phyloP scores from a whole-genome alignment of 129 eudicot genomes.

The Lonicera japonica region DNA sequence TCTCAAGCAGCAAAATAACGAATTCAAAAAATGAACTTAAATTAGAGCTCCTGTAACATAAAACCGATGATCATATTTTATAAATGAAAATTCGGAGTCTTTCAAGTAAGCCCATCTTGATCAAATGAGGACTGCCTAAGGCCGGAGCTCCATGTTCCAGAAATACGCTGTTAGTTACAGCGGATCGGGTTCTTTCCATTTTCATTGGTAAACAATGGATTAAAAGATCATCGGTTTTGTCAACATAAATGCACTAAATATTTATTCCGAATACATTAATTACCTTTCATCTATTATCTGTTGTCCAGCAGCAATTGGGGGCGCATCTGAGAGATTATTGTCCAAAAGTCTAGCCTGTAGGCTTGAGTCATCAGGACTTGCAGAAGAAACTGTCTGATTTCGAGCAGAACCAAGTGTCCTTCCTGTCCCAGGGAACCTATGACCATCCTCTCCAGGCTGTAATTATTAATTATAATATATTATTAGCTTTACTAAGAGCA shows the following conservation, averaged over 20 bases:
- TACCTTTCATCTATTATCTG: slow-evolving; percentile 55
- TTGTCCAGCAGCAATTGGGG: slow-evolving; percentile 36
- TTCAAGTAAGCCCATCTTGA: too few species aligned
- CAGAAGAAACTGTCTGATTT: slow-evolving; percentile 32
- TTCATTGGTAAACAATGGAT: too few species aligned
- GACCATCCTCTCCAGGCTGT: slow-evolving; percentile 55
- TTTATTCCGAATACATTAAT: background rate
- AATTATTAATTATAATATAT: background rate
- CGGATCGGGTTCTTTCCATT: too few species aligned
- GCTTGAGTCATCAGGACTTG: slow-evolving; percentile 42
- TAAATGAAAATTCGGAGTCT: background rate
- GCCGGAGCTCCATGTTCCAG: too few species aligned
- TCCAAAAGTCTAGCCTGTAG: slow-evolving; percentile 87
- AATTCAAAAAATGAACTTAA: too few species aligned
- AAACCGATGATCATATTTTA: too few species aligned
- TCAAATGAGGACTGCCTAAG: too few species aligned
- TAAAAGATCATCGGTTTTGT: slow-evolving; percentile 8
- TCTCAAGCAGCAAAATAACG: too few species aligned
- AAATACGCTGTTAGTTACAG: too few species aligned
- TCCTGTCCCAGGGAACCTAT: slow-evolving; percentile 87
- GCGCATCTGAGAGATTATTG: slow-evolving; percentile 37
- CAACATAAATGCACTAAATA: slow-evolving; percentile 1
- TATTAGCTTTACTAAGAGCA: slow-evolving; percentile 1
- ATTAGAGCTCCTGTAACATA: too few species aligned
- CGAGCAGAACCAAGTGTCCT: slow-evolving; percentile 60